Conservation (phyloP, 2,329 filamentous ascomycete species). For the Scolecobasidium constrictum region DNA sequence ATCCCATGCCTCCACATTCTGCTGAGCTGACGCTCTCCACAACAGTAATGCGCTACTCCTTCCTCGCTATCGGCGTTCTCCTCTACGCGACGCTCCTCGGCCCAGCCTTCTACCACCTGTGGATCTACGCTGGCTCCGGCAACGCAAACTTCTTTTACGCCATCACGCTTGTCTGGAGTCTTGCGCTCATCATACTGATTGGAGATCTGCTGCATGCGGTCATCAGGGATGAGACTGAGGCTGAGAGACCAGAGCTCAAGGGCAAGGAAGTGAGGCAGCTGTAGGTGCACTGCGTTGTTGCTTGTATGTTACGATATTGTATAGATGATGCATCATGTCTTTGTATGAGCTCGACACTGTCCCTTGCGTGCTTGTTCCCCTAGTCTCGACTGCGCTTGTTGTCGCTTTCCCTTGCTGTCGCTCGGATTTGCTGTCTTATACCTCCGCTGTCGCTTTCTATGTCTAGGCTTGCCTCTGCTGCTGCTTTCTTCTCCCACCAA, state of each 20-base stretch:
- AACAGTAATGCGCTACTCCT: slow-evolving; percentile 82
- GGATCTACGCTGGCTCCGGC: slow-evolving; percentile 95
- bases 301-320: too few relatives aligned
- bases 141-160: slow-evolving; percentile 99
- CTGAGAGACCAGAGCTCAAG: slow-evolving; percentile 78
- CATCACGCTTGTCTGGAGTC: slow-evolving; percentile 95
- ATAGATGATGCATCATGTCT: too few relatives aligned
- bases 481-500: too few relatives aligned
- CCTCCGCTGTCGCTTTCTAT: too few relatives aligned
- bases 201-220: slow-evolving; percentile 83
- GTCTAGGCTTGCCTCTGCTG: too few relatives aligned
- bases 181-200: slow-evolving; percentile 77
- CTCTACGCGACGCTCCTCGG: slow-evolving; percentile 83
- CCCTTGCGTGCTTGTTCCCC: too few relatives aligned
- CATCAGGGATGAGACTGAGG: slow-evolving; percentile 86
- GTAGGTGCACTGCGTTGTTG: too few relatives aligned
- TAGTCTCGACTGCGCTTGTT: too few relatives aligned
- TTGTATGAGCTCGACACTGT: too few relatives aligned
- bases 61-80: slow-evolving; percentile 71
- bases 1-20: background rate
- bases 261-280: slow-evolving; percentile 84
- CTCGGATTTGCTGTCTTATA: too few relatives aligned
- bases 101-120: slow-evolving; percentile 91
- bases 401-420: too few relatives aligned
- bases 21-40: background rate